Conservation (phyloP, 2,329 filamentous ascomycete genomes). For the Cordyceps militaris region DNA sequence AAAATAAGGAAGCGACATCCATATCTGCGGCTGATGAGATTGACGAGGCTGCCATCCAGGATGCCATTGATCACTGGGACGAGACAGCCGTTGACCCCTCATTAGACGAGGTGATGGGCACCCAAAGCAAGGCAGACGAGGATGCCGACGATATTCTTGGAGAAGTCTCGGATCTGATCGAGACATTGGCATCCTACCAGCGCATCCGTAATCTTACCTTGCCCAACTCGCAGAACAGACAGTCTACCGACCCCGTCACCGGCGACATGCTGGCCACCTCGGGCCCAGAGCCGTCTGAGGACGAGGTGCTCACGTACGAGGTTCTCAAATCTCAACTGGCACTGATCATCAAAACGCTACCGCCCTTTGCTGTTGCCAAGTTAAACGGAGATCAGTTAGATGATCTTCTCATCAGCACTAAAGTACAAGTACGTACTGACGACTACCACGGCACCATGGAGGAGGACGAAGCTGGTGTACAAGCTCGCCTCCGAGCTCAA, state of each 20-base stretch:
- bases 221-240: slow-evolving; percentile 55
- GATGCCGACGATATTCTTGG: slow-evolving; percentile 63
- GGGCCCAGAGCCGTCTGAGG: slow-evolving; percentile 59
- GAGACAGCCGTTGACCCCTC: slow-evolving; percentile 51
- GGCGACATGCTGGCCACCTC: slow-evolving; percentile 63
- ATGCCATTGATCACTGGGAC: slow-evolving; percentile 53
- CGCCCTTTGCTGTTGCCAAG: slow-evolving; percentile 80
- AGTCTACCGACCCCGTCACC: slow-evolving; percentile 54
- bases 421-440: slow-evolving; percentile 63
- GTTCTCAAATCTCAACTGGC: slow-evolving; percentile 68
- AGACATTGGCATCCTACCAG: slow-evolving; percentile 71
- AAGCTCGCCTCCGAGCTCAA: slow-evolving; percentile 40
- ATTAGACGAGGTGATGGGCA: slow-evolving; percentile 45
- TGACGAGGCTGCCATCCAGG: slow-evolving; percentile 45
- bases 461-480: slow-evolving; percentile 63
- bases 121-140: slow-evolving; percentile 53
- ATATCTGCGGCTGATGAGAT: slow-evolving; percentile 30
- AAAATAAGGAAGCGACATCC: slow-evolving; percentile 29
- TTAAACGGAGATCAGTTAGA: slow-evolving; percentile 80
- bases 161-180: slow-evolving; percentile 68
- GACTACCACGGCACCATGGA: slow-evolving; percentile 76
- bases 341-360: slow-evolving; percentile 66
- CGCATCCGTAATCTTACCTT: slow-evolving; percentile 68
- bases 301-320: slow-evolving; percentile 58
- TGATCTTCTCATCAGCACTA: slow-evolving; percentile 74